These are phyloP conservation scores for Physcomitrellopsis africana DNA, from an alignment of 225 moss, liverwort and hornwort genomes.

Conservation along the genomic window DNA sequence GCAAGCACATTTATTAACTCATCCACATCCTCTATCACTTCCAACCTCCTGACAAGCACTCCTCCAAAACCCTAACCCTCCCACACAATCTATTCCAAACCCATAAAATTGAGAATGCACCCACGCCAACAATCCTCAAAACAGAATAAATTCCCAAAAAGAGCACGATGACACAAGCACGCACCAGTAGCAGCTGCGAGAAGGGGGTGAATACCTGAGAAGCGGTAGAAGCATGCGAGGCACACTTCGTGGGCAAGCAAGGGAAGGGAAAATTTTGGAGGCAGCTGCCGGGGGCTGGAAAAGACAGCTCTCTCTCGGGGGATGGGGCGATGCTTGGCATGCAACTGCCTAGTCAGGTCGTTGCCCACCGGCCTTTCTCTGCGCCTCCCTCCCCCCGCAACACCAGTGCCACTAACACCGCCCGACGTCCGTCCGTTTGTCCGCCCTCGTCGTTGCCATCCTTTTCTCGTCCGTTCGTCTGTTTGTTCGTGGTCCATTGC, in stretches of 20 bases:
- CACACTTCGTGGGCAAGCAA: neutral
- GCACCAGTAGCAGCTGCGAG: neutral
- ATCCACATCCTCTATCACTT: neutral
- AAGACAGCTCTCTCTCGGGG: neutral
- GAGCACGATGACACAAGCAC: neutral
- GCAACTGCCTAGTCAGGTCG: neutral
- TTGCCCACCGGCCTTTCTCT: too few relatives aligned
- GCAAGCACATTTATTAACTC: neutral
- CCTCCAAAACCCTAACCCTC: conserved; percentile 27
- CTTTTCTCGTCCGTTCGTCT: too few relatives aligned
- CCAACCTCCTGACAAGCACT: neutral
- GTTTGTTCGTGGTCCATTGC: neutral
- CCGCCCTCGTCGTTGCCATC: too few relatives aligned
- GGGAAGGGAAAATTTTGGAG: neutral
- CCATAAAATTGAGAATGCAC: neutral
- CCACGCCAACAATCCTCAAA: neutral
- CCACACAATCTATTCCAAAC: neutral
- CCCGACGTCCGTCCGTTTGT: too few relatives aligned
- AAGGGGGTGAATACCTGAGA: neutral
- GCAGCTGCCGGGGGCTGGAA: conserved; percentile 16
- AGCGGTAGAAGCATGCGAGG: too few relatives aligned
- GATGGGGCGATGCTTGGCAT: neutral
- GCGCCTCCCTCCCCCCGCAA: too few relatives aligned
- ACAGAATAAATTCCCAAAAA: neutral
- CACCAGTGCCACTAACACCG: too few relatives aligned